Evolutionary conservation across 1,284 basidiomycete species (phyloP).

Genomic region (Xerocomus amazonicus): DNA sequence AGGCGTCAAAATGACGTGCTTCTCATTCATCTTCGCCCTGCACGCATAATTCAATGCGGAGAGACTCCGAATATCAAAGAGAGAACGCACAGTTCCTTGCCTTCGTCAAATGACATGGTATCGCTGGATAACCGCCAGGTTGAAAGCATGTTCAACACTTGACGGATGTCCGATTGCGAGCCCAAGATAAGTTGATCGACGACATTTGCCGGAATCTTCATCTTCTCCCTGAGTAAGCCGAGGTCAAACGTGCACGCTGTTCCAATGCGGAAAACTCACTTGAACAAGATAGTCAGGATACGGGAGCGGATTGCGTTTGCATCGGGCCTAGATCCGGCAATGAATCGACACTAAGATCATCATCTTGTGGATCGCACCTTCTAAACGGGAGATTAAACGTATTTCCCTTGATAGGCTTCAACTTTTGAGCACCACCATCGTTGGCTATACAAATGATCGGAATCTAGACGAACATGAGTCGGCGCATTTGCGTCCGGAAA

Average conservation of each 20-base stretch:
- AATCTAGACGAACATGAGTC: conserved; percentile 47
- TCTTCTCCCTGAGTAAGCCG: conserved; percentile 66
- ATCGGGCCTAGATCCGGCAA: conserved; percentile 56
- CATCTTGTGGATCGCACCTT: conserved; percentile 46
- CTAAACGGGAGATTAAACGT: conserved; percentile 78
- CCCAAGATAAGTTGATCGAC: conserved; percentile 89
- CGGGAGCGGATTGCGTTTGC: conserved; percentile 76
- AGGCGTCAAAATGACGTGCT: conserved; percentile 87
- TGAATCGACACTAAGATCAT: not conserved
- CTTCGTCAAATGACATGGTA: conserved; percentile 86
- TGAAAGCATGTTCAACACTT: conserved; percentile 96
- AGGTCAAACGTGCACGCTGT: not conserved
- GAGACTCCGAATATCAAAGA: not conserved
- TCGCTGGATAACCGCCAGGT: conserved; percentile 85
- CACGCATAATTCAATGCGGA: not conserved
- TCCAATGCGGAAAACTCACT: conserved; percentile 46
- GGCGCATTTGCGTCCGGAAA: not conserved
- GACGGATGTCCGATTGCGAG: conserved; percentile 92
- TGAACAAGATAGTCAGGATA: conserved; percentile 85
- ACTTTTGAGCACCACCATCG: conserved; percentile 81
- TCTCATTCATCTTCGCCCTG: conserved; percentile 88
- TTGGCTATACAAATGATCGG: conserved; percentile 99
- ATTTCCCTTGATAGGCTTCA: conserved; percentile 80
- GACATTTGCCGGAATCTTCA: conserved; percentile 88
- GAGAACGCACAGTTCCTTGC: conserved; percentile 77